These are phyloP conservation scores for Acanthamoeba culbertsoni DNA, from an alignment of 208 protist species.

Conservation along the genomic window DNA sequence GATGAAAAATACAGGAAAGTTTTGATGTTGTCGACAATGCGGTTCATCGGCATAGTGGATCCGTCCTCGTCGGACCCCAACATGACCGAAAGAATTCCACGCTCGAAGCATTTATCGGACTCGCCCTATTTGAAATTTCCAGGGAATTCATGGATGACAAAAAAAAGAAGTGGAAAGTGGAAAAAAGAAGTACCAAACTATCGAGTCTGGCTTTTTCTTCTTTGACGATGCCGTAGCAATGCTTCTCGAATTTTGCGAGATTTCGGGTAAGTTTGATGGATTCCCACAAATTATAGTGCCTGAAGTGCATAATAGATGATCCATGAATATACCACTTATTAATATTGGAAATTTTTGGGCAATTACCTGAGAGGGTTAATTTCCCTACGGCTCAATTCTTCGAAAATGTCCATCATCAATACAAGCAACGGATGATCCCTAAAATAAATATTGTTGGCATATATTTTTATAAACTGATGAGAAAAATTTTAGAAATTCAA, in stretches of 20 bases:
- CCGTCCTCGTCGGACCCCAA: not conserved
- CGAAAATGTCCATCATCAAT: conserved; percentile 33
- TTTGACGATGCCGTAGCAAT: not conserved
- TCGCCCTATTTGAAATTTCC: not conserved
- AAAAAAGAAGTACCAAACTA: not conserved
- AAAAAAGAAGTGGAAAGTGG: not conserved
- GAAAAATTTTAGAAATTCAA: no score
- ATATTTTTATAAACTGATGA: no score
- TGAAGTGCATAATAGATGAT: no score
- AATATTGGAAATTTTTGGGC: no score
- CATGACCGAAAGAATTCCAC: conserved; percentile 6
- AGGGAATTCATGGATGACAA: not conserved
- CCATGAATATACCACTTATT: no score
- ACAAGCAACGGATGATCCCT: conserved; percentile 21
- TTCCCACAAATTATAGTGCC: not conserved
- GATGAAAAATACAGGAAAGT: conserved; percentile 25
- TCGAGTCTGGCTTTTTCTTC: not conserved
- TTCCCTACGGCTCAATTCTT: not conserved
- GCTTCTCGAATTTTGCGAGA: not conserved
- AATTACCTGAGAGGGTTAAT: conserved; percentile 55
- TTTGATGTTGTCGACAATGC: conserved; percentile 57
- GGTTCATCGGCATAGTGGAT: not conserved
- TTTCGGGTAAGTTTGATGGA: not conserved
- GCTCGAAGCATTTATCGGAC: not conserved
- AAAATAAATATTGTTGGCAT: not conserved